Conservation (phyloP, 139 green algal species). For the Haematococcus lacustris region DNA sequence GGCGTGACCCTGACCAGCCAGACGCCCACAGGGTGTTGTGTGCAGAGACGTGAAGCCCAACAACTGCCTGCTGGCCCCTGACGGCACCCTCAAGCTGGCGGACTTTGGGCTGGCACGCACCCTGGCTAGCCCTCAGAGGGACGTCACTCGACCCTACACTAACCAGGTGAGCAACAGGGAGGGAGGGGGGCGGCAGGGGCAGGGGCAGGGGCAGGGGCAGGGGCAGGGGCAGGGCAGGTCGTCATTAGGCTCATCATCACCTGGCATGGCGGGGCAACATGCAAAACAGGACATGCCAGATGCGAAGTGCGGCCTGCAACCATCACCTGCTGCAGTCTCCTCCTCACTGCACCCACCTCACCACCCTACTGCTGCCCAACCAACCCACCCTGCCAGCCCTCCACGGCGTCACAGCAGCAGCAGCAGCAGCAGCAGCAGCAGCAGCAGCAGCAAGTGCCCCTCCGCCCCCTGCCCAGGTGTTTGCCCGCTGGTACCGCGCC, state of each 20-base stretch:
- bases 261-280: background rate
- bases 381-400: background rate
- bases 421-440: background rate
- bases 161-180: slow-evolving; percentile 36
- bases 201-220: background rate
- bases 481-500: slow-evolving; percentile 84
- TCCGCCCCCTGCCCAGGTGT: slow-evolving; percentile 75
- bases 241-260: background rate
- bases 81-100: slow-evolving; percentile 71
- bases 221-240: background rate
- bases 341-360: background rate
- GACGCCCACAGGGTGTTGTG: too few relatives aligned
- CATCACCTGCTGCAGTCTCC: background rate
- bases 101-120: slow-evolving; percentile 84
- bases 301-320: too few relatives aligned
- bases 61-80: slow-evolving; percentile 73
- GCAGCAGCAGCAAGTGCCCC: background rate
- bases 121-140: slow-evolving; percentile 53
- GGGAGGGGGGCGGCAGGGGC: background rate
- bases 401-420: background rate
- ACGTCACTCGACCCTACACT: slow-evolving; percentile 47
- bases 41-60: slow-evolving; percentile 93
- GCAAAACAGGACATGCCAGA: background rate
- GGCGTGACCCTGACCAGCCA: too few relatives aligned
- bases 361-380: background rate